Evolutionary conservation across 2,329 filamentous ascomycete genomes (phyloP).

Genomic region (Aspergillus sp.): DNA sequence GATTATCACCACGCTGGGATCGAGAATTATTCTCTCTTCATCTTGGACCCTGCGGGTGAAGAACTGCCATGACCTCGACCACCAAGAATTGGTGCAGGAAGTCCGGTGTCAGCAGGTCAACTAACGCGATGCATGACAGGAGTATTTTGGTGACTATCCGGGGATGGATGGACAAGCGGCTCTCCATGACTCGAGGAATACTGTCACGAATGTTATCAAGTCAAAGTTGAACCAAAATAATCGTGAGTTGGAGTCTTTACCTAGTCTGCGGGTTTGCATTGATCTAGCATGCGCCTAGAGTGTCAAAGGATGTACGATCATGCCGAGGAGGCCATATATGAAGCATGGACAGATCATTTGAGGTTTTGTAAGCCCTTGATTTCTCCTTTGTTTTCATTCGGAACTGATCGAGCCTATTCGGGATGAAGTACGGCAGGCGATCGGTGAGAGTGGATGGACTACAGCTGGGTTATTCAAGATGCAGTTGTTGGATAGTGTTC

Average conservation of each 20-base stretch:
- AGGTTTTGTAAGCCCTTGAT: too few relatives aligned
- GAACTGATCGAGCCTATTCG: constrained; percentile 5
- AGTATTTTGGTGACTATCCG: constrained; percentile 2
- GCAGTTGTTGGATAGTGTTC: constrained; percentile 12
- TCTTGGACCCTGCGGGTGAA: constrained; percentile 2
- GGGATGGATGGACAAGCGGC: constrained; percentile 1
- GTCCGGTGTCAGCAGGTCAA: not conserved
- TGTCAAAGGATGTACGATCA: too few relatives aligned
- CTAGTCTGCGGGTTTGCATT: too few relatives aligned
- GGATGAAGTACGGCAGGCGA: constrained; percentile 5
- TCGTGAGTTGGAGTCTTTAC: constrained; percentile 1
- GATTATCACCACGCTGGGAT: constrained; percentile 2
- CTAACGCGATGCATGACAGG: not conserved
- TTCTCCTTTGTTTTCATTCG: constrained; percentile 2
- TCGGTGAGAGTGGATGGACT: constrained; percentile 5
- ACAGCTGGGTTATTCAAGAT: constrained; percentile 11
- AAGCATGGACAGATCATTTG: too few relatives aligned
- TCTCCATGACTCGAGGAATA: not conserved
- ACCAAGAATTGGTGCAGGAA: constrained; percentile 1
- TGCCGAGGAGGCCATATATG: too few relatives aligned
- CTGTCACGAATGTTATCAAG: not conserved
- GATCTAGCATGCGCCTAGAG: too few relatives aligned
- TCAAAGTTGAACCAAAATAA: constrained; percentile 3
- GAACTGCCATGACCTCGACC: constrained; percentile 2
- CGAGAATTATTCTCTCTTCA: constrained; percentile 2